phyloP scores from a whole-genome alignment of 768 basidiomycete genomes.

The Termitomyces sp. region DNA sequence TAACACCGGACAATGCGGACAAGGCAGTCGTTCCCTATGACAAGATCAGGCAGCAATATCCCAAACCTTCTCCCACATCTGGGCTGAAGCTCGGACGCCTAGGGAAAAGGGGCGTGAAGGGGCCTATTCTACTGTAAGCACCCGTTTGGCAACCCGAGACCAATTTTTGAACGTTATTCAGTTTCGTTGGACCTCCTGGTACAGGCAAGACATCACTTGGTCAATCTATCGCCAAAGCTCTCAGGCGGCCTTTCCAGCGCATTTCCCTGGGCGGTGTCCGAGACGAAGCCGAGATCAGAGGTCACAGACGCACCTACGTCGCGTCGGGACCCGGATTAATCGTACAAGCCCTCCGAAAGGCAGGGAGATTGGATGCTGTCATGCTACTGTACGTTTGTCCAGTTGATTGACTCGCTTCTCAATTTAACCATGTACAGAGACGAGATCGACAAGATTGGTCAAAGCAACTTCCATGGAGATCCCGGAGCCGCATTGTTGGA shows the following conservation, averaged over 20 bases:
- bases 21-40: conserved; percentile 28
- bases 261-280: conserved; percentile 91
- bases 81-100: conserved; percentile 12
- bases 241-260: conserved; percentile 84
- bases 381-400: conserved; percentile 51
- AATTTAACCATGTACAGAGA: conserved; percentile 40
- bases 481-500: conserved; percentile 89
- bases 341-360: conserved; percentile 83
- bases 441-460: conserved; percentile 90
- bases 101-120: conserved; percentile 52
- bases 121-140: conserved; percentile 66
- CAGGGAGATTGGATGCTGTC: conserved; percentile 77
- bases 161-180: conserved; percentile 21
- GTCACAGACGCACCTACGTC: conserved; percentile 79
- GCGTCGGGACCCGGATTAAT: conserved; percentile 83
- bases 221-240: conserved; percentile 79
- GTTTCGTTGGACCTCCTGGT: conserved; percentile 89
- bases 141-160: background rate
- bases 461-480: conserved; percentile 88
- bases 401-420: conserved; percentile 3
- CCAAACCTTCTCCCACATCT: conserved; percentile 12
- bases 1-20: conserved; percentile 16
- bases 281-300: conserved; percentile 74
- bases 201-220: conserved; percentile 92
- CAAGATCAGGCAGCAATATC: conserved; percentile 12